Conservation (phyloP, 2,329 filamentous ascomycete species). For the Hypoxylon sp. region DNA sequence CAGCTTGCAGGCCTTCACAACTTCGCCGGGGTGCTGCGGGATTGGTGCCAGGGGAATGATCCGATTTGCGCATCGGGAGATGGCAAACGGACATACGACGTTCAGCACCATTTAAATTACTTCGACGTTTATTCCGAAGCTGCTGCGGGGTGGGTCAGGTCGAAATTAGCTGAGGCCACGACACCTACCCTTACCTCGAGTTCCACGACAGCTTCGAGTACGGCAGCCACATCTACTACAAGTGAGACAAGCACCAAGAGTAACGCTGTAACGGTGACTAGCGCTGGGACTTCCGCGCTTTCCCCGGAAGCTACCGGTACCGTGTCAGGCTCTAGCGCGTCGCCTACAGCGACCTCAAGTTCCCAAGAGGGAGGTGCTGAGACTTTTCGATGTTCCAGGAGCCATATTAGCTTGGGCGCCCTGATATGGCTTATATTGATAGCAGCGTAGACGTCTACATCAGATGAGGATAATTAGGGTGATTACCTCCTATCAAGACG, state of each 20-base stretch:
- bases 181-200: conserved; percentile 11
- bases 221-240: background rate
- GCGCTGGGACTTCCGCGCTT: conserved; percentile 4
- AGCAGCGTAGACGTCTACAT: conserved; percentile 5
- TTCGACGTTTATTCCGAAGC: conserved; percentile 50
- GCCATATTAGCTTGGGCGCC: conserved; percentile 3
- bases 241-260: background rate
- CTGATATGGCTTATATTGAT: conserved; percentile 18
- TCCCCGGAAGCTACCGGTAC: conserved; percentile 23
- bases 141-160: conserved; percentile 51
- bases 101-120: conserved; percentile 52
- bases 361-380: conserved; percentile 16
- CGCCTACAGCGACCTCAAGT: conserved; percentile 16
- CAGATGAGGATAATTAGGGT: no score
- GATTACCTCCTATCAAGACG: no score
- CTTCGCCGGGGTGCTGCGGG: conserved; percentile 45
- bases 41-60: conserved; percentile 52
- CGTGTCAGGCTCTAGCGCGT: background rate
- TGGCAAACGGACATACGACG: conserved; percentile 21
- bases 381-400: conserved; percentile 1
- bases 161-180: conserved; percentile 13
- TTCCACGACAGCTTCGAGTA: conserved; percentile 15
- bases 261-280: background rate
- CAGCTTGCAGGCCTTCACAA: conserved; percentile 45
- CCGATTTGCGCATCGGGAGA: conserved; percentile 51